Conservation (phyloP, 768 basidiomycete genomes). For the Asterophora parasitica region DNA sequence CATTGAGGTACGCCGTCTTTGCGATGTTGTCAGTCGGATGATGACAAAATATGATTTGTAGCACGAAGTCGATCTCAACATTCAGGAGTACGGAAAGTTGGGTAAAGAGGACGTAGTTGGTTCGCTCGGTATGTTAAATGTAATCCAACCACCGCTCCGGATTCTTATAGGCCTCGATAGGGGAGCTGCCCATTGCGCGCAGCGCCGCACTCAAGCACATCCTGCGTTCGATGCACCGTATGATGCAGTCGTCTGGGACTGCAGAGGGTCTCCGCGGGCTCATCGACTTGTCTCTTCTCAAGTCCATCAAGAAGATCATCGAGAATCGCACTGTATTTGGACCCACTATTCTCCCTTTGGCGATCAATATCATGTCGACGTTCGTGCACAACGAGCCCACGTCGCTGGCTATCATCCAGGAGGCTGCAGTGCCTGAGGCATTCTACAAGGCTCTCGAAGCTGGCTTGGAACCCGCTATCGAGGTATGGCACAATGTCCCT, state of each 20-base stretch:
- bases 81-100: conserved; percentile 50
- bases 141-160: not conserved
- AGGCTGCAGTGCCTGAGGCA: conserved; percentile 80
- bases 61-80: conserved; percentile 65
- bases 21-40: not conserved
- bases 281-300: conserved; percentile 83
- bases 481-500: conserved; percentile 42
- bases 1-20: conserved; percentile 63
- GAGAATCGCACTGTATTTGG: conserved; percentile 82
- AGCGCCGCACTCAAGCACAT: conserved; percentile 86
- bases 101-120: conserved; percentile 41
- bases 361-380: conserved; percentile 92
- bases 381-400: conserved; percentile 99
- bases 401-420: conserved; percentile 88
- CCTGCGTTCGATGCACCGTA: conserved; percentile 87
- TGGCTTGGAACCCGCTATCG: conserved; percentile 82
- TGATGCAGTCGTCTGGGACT: conserved; percentile 95
- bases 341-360: conserved; percentile 77
- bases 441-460: conserved; percentile 85
- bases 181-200: conserved; percentile 68
- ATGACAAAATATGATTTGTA: conserved; percentile 20
- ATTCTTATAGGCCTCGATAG: conserved; percentile 27
- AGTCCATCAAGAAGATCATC: conserved; percentile 85
- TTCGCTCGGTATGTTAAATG: conserved; percentile 43
- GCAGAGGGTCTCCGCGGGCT: conserved; percentile 92